phyloP scores from a whole-genome alignment of 768 basidiomycete species.

The Suillus sp. region DNA sequence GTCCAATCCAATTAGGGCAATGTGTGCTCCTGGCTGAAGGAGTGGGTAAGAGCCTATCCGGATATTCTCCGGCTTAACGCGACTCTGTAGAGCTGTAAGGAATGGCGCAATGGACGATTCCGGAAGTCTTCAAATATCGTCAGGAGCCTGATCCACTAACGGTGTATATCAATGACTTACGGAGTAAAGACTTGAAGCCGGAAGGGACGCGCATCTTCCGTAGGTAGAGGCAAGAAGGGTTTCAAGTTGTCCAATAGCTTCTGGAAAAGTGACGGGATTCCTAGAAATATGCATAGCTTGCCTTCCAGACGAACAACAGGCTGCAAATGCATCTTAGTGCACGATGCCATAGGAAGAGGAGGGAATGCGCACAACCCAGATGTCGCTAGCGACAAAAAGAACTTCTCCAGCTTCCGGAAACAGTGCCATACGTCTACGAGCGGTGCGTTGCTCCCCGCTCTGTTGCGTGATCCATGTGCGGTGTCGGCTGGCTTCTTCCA shows the following conservation, averaged over 20 bases:
- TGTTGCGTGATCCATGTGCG: conserved; percentile 61
- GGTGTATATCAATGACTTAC: conserved; percentile 40
- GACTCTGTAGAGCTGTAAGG: conserved; percentile 73
- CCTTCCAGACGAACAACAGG: conserved; percentile 88
- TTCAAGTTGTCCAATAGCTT: conserved; percentile 77
- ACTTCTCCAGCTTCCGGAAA: conserved; percentile 82
- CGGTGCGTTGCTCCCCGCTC: conserved; percentile 72
- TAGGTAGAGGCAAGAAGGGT: conserved; percentile 79
- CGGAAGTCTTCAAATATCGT: conserved; percentile 45
- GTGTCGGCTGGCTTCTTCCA: conserved; percentile 61
- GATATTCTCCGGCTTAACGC: conserved; percentile 73
- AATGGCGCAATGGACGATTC: conserved; percentile 91
- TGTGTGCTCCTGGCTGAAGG: conserved; percentile 59
- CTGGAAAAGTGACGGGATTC: conserved; percentile 84
- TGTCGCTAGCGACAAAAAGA: conserved; percentile 73
- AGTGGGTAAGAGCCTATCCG: conserved; percentile 84
- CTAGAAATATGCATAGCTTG: conserved; percentile 90
- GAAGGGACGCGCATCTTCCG: conserved; percentile 67
- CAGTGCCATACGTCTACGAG: conserved; percentile 86
- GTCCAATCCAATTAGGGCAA: conserved; percentile 56
- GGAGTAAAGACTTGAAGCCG: conserved; percentile 84
- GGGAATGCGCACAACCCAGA: conserved; percentile 75
- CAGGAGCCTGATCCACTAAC: not conserved
- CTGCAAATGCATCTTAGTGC: conserved; percentile 35
- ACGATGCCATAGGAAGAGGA: not conserved